phyloP scores from a whole-genome alignment of 2,329 filamentous ascomycete genomes.

The Aspergillus ibericus region DNA sequence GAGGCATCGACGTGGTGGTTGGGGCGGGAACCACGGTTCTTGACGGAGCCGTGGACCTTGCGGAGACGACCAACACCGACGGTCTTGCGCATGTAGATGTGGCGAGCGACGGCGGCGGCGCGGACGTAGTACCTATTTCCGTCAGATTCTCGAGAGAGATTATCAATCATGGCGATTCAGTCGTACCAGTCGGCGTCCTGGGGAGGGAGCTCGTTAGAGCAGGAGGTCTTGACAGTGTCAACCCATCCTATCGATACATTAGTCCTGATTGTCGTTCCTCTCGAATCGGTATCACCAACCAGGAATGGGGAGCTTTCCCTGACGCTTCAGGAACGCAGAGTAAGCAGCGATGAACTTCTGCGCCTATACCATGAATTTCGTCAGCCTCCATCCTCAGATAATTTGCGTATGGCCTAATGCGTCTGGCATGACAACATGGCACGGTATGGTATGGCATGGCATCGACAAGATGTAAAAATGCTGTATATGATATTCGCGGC shows the following conservation, averaged over 20 bases:
- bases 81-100: constrained; percentile 99
- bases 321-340: constrained; percentile 69
- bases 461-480: too few relatives aligned
- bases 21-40: constrained; percentile 93
- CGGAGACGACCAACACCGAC: constrained; percentile 97
- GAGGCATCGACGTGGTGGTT: constrained; percentile 94
- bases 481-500: too few relatives aligned
- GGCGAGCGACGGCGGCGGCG: constrained; percentile 90
- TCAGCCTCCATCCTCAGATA: constrained; percentile 14
- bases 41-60: constrained; percentile 92
- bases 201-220: constrained; percentile 94
- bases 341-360: constrained; percentile 69
- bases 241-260: constrained; percentile 72
- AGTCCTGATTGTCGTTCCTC: constrained; percentile 4
- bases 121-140: constrained; percentile 68
- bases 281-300: constrained; percentile 54
- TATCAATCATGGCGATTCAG: constrained; percentile 18
- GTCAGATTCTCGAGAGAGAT: background rate
- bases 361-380: constrained; percentile 46
- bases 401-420: background rate
- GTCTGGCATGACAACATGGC: background rate
- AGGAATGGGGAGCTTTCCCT: constrained; percentile 69
- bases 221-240: constrained; percentile 98
- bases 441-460: background rate
- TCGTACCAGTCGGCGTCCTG: constrained; percentile 98